Evolutionary conservation across 768 basidiomycete genomes (phyloP), one percentile per base, ranked within the genome.

Genomic region (Cystofilobasidium ferigula): DNA sequence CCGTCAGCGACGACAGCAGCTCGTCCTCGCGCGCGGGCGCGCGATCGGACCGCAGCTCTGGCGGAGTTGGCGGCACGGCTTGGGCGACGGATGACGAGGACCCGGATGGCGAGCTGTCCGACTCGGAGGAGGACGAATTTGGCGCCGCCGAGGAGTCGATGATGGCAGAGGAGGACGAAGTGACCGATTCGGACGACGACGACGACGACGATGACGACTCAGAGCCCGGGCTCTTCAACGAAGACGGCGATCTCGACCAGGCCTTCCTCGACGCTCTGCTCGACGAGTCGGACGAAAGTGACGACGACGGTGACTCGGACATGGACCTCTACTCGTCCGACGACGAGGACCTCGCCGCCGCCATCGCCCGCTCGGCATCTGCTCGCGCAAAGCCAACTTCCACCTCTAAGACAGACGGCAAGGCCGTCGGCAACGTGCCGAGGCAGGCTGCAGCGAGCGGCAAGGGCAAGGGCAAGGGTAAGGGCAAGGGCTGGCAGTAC

Each of bases 341-440:
- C 30, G 77, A 76, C 16, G 78, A 78, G 28, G 78, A 63, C 22
- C 62, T 68, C 18, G 67, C 67, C 7, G 67, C 54, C 3, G 67
- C 67, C 24, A 63, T 68, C 40, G 57, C 48, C 24, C 56, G 67
- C 18, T 51, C 61, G 9, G 12, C 35, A 7, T 16, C 35, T 0
- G 58, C 58, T 7, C 58, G 58, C 20, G 38, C 58, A 9, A 60
- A 60, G 40, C 43, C 58, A n/a, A 7, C 43, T 7, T 38, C 34
- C 12, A 10, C 38, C 24, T 60, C 58, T n/a, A 18, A 42, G 9
- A 12, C 35, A 4, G 24, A 26, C 35, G 18, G 20, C 38, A 32
- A 61, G 13, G 18, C 26, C 18, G 22, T 13, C 3, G 14, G 20
- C 30, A 32, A 42, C 45, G 12, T 18, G 6, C 3, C 3, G 16